Evolutionary conservation across 495 filamentous ascomycete genomes (phyloP), one percentile per base, ranked within the genome.

Genomic region (Amorphotheca resinae): DNA sequence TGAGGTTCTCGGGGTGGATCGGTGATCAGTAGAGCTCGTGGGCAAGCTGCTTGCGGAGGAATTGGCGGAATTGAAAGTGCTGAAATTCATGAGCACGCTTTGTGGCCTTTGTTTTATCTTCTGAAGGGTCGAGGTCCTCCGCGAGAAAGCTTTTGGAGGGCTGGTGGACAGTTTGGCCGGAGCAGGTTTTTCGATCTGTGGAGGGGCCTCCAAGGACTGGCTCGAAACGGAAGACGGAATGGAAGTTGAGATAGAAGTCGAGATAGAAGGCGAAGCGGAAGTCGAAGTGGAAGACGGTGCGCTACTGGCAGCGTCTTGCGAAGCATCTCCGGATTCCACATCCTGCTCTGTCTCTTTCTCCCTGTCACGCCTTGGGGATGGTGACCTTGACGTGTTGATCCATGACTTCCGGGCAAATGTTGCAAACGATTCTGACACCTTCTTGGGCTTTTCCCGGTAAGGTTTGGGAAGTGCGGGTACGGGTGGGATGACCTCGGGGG

Each of bases 331-430:
- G 26, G 38, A 7, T n/a, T 41, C 26, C 16, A 39, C 48, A 23
- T 44, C 36, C 15, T 50, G 38, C 26, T 50, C 46, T 32, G 18
- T 8, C 2, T 44, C 35, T 16, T 41, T 45, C 11, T 18, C 36
- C 9, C 18, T 23, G 4, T 20, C 41, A 38, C 47, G 43, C 18
- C 53, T 62, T 28, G 80, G 77, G 16, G 74, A 79, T 3, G 77
- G 74, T 4, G 79, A 77, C 34, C 73, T 65, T 23, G 77, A 78
- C 8, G 70, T 63, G 7, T 73, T 62, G 11, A 73, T 72, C 80
- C 81, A 85, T 33, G 80, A 77, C 54, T 73, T 74, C 48, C 72
- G 73, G 9, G 80, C 76, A 49, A 84, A 69, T 45, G 65, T 76
- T 45, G 76, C 72, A 53, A 85, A 69, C 21, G 79, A 73, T 32